A percentile compares a stretch with the other conserved stretches of the same genome.
phyloP scores from a whole-genome alignment of 345 rosid species.

The Eucalyptus urophylla region DNA sequence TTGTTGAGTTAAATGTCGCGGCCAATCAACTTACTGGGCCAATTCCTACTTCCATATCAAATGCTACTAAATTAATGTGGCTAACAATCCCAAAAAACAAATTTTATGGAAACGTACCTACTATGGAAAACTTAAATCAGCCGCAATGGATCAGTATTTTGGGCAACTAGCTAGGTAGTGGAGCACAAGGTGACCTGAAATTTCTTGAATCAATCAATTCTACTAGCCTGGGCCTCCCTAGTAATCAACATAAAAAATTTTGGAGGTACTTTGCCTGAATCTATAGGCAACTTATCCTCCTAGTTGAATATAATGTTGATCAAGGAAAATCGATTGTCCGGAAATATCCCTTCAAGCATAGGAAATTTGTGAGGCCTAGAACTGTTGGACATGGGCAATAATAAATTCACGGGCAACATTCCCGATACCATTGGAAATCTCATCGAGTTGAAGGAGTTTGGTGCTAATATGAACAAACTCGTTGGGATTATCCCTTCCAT shows the following conservation, averaged over 20 bases:
- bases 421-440: background rate
- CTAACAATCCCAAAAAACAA: background rate
- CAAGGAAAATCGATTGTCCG: background rate
- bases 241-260: too few species aligned
- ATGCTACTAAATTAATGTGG: background rate
- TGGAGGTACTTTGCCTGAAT: background rate
- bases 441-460: background rate
- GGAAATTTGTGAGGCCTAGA: background rate
- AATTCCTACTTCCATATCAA: background rate
- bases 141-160: background rate
- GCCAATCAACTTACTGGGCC: background rate
- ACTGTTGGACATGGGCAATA: background rate
- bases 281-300: background rate
- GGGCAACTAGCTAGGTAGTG: background rate
- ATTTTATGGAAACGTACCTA: background rate
- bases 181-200: background rate
- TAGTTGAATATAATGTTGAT: background rate
- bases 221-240: background rate
- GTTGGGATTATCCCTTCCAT: too few species aligned
- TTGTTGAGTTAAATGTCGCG: background rate
- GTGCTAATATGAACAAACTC: background rate
- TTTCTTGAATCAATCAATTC: background rate
- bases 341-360: background rate
- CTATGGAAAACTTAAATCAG: background rate
- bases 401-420: background rate